A percentile compares a stretch with the other conserved stretches of the same genome.
Evolutionary conservation across 1,284 basidiomycete species (phyloP).

Genomic region (Trichosporon coremiiforme): DNA sequence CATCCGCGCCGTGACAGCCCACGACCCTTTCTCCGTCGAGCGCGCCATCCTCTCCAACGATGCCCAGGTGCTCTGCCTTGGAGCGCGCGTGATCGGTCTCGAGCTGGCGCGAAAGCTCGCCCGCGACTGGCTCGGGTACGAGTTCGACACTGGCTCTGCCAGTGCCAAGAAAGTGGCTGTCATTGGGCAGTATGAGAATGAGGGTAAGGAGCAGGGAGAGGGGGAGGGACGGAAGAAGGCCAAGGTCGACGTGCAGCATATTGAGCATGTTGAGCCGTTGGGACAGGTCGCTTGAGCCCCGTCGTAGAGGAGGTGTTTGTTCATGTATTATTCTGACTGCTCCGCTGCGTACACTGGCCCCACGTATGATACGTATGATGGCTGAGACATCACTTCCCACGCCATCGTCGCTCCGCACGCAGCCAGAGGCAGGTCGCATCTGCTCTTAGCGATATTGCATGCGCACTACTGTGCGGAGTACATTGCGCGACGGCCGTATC

Average conservation of each 20-base stretch:
- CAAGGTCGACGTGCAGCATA: not conserved
- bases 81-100: constrained; percentile 58
- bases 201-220: not conserved
- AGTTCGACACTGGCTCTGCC: constrained; percentile 54
- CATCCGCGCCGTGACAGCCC: constrained; percentile 56
- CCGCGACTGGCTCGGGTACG: constrained; percentile 57
- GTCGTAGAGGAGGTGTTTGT: no score
- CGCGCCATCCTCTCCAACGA: constrained; percentile 57
- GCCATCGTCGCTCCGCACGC: no score
- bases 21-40: constrained; percentile 59
- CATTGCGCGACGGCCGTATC: no score
- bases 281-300: no score
- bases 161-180: constrained; percentile 57
- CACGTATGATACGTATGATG: no score
- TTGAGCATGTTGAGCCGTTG: not conserved
- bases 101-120: constrained; percentile 56
- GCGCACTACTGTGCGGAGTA: no score
- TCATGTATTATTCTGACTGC: no score
- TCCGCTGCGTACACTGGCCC: no score
- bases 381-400: no score
- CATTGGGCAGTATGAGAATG: constrained; percentile 35
- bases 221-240: not conserved
- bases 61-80: constrained; percentile 58
- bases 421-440: no score
- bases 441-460: no score